phyloP scores from a whole-genome alignment of 306 rosid species.

The Sphenostylis stenocarpa region DNA sequence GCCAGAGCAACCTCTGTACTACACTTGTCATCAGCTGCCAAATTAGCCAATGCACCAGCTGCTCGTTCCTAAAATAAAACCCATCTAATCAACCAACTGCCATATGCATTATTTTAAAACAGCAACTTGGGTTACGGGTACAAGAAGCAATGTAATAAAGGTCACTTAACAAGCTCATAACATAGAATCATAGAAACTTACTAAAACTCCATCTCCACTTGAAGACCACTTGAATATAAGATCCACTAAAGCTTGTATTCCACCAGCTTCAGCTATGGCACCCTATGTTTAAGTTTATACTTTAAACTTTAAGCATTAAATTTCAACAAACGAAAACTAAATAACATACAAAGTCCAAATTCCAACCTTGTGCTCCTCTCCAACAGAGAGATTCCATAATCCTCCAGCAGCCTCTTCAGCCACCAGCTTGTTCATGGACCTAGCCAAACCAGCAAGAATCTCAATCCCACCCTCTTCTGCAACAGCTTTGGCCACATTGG shows the following conservation, averaged over 20 bases:
- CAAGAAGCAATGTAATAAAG: conserved; percentile 3
- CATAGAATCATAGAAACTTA: conserved; percentile 45
- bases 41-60: conserved; percentile 99
- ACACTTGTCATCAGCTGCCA: conserved; percentile 99
- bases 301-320: conserved; percentile 29
- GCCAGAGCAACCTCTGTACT: conserved; percentile 97
- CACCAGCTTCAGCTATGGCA: conserved; percentile 98
- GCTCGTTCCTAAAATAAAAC: conserved; percentile 83
- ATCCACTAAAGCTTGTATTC: conserved; percentile 94
- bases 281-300: conserved; percentile 56
- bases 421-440: conserved; percentile 95
- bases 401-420: conserved; percentile 99
- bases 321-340: background rate
- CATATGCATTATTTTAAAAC: conserved; percentile 18
- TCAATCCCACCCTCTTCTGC: conserved; percentile 98
- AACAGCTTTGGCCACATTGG: conserved; percentile 95
- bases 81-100: conserved; percentile 11
- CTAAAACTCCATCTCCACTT: conserved; percentile 97
- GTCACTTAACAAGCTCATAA: conserved; percentile 27
- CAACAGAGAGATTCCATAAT: conserved; percentile 99
- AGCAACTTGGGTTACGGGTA: conserved; percentile 27
- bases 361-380: conserved; percentile 97
- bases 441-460: conserved; percentile 95
- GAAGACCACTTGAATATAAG: conserved; percentile 98
- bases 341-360: conserved; percentile 32